Conservation (phyloP, 192 early-diverging fungal species). For the Umbelopsis isabellina region DNA sequence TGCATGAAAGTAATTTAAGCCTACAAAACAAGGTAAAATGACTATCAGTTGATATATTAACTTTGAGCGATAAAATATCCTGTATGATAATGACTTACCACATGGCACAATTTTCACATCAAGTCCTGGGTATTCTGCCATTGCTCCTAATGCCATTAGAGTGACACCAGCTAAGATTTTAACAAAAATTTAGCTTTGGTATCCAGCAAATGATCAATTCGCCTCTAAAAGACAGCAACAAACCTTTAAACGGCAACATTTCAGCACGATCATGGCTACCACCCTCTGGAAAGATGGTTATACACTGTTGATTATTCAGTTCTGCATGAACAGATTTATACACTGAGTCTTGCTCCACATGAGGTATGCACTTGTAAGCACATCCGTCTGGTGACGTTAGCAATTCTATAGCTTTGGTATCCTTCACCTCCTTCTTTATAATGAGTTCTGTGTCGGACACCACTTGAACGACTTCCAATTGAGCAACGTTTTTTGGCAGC, state of each 20-base stretch:
- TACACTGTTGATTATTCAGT: conserved; percentile 70
- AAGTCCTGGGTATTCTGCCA: conserved; percentile 79
- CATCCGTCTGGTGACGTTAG: conserved; percentile 60
- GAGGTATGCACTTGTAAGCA: conserved; percentile 70
- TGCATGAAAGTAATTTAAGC: conserved; percentile 94
- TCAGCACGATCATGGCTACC: conserved; percentile 96
- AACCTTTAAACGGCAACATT: conserved; percentile 93
- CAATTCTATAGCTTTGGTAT: conserved; percentile 60
- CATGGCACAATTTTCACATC: conserved; percentile 92
- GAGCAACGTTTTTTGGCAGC: conserved; percentile 62
- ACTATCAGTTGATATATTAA: neutral
- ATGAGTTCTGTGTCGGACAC: conserved; percentile 79
- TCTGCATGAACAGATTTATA: conserved; percentile 80
- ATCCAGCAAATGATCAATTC: neutral
- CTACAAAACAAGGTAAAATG: neutral
- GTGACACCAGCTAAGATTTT: conserved; percentile 65
- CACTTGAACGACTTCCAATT: conserved; percentile 73
- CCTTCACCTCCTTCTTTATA: conserved; percentile 77
- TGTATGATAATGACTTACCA: conserved; percentile 33
- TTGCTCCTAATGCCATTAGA: conserved; percentile 87
- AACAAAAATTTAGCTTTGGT: conserved; percentile 1
- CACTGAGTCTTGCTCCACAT: conserved; percentile 88
- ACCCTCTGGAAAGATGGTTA: conserved; percentile 98
- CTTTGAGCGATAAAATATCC: neutral
- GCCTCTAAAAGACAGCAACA: too few species aligned